Percentiles rank a stretch among this genome's conserved stretches.
Evolutionary conservation across 1,139 yeast genomes (phyloP).

Genomic region (Meyerozyma guilliermondii): DNA sequence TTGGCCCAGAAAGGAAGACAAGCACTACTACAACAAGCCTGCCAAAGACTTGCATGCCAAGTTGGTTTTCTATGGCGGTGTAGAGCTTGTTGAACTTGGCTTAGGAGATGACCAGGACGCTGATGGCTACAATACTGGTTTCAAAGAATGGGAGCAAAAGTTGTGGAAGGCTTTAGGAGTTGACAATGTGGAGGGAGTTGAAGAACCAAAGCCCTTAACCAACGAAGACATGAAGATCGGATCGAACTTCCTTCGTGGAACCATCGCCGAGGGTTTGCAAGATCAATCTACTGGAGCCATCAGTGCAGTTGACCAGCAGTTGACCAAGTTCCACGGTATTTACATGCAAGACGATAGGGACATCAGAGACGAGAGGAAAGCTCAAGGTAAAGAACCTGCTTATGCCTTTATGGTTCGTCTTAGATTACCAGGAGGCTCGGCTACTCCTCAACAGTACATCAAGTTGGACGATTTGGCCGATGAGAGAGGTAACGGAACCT

Average conservation of each 20-base stretch:
- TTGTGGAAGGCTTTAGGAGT: slow-evolving; percentile 91
- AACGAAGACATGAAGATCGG: slow-evolving; percentile 92
- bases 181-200: slow-evolving; percentile 75
- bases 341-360: slow-evolving; percentile 99
- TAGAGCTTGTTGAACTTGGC: slow-evolving; percentile 68
- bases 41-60: slow-evolving; percentile 65
- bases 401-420: slow-evolving; percentile 95
- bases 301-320: slow-evolving; percentile 87
- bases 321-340: slow-evolving; percentile 96
- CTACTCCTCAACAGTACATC: slow-evolving; percentile 86
- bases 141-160: slow-evolving; percentile 77
- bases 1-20: slow-evolving; percentile 97
- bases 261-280: slow-evolving; percentile 78
- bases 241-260: slow-evolving; percentile 87
- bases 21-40: slow-evolving; percentile 93
- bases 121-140: slow-evolving; percentile 90
- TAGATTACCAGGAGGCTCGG: slow-evolving; percentile 89
- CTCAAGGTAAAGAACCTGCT: slow-evolving; percentile 92
- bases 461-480: slow-evolving; percentile 80
- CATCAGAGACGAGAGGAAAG: slow-evolving; percentile 85
- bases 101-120: slow-evolving; percentile 97
- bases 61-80: slow-evolving; percentile 67
- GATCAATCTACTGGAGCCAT: slow-evolving; percentile 90
- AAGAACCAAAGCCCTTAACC: slow-evolving; percentile 93
- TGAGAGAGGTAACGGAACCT: slow-evolving; percentile 84